phyloP scores from a whole-genome alignment of 2,329 filamentous ascomycete genomes.

The Ilyonectria sp. region DNA sequence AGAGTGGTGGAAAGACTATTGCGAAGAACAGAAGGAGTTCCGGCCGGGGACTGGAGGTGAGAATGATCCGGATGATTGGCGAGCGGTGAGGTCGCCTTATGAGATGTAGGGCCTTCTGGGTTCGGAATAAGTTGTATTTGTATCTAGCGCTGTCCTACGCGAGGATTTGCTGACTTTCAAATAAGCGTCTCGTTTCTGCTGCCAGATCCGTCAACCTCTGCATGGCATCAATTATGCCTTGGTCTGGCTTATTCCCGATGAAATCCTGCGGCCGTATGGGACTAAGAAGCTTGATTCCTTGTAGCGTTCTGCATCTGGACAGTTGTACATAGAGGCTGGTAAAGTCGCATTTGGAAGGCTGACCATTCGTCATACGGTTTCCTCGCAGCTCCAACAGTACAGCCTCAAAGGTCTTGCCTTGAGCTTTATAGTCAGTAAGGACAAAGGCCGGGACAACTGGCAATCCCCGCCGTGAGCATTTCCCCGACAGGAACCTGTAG shows the following conservation, averaged over 20 bases:
- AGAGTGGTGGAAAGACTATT: conserved; percentile 16
- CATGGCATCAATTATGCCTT: conserved; percentile 22
- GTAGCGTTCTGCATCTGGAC: conserved; percentile 8
- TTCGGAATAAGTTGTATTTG: too few species aligned
- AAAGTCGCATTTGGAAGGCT: conserved; percentile 12
- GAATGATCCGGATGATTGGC: too few species aligned
- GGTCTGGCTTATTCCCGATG: conserved; percentile 25
- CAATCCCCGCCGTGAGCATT: neutral
- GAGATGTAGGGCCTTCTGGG: too few species aligned
- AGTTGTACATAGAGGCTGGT: conserved; percentile 7
- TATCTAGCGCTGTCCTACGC: too few species aligned
- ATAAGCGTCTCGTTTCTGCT: too few species aligned
- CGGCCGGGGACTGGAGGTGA: too few species aligned
- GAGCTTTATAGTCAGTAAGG: neutral
- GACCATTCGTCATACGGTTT: conserved; percentile 19
- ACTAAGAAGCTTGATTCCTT: conserved; percentile 23
- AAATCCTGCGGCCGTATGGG: conserved; percentile 22
- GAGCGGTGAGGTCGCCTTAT: too few species aligned
- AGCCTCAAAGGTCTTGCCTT: conserved; percentile 20
- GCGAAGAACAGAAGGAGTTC: neutral
- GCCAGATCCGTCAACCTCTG: conserved; percentile 20
- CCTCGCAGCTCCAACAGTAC: conserved; percentile 26
- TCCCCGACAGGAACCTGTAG: neutral
- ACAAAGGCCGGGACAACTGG: neutral
- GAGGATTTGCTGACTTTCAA: too few species aligned